Evolutionary conservation across 1,139 yeast species (phyloP), one percentile per base, ranked within the genome.

Genomic region (Lodderomyces oxycetoniae): DNA sequence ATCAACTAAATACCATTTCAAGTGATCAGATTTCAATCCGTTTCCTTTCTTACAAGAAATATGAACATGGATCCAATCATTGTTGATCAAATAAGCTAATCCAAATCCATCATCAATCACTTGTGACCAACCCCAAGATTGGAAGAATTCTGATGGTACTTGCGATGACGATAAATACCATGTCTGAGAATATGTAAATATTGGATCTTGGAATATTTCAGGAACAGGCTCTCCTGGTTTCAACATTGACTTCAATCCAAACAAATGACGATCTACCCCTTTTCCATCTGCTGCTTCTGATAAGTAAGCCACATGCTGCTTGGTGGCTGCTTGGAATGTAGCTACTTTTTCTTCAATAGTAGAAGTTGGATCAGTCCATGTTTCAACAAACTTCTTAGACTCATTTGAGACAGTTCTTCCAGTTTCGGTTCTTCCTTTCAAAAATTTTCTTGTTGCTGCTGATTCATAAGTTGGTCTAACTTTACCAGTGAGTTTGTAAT

Each of bases 121-220:
- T 59, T 93, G 95, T 16, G 96, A 80, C 88, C 89, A 91, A 33
- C 98, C 98, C 74, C 91, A 91, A 36, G 95, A 91, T 57, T 87
- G 88, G 64, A 87, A 86, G 61, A 67, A 71, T 56, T 87, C 95
- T 8, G 95, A 82, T 10, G 94, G 85, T 47, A 91, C 71, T 62
- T 91, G 97, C 3, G 96, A 87, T 5, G 95, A 77, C 11, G 95
- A 85, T 38, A 91, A 59, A 59, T 74, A 81, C 98, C 98, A 91
- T 25, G 84, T 74, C 34, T 77, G 66, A 10, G 95, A 81, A 67
- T 86, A 88, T 31, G 67, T 53, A 55, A 73, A 86, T 42, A 85
- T 64, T 13, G 95, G 87, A 59, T 91, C 95, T 28, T 68, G 57
- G 71, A 79, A 88, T 34, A 91, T 62, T 11, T 68, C 82, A 23